These are phyloP conservation scores for Pinus tabuliformis DNA, from an alignment of 75 land plant genomes.

Conservation along the genomic window DNA sequence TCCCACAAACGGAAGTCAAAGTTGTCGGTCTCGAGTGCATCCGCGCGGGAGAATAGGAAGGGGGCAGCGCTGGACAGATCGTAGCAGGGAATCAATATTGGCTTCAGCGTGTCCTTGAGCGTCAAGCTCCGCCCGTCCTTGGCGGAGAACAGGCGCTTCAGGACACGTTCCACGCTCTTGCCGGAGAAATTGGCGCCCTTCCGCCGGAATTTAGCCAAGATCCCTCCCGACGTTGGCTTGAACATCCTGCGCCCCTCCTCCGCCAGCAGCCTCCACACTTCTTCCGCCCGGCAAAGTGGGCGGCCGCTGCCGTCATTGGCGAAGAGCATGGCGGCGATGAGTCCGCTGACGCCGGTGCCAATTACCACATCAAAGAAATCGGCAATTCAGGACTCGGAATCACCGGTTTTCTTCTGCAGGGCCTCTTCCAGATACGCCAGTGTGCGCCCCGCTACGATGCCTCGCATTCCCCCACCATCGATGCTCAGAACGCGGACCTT, in stretches of 20 bases:
- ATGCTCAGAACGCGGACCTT: slow-evolving; percentile 81
- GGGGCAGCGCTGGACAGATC: slow-evolving; percentile 68
- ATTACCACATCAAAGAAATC: slow-evolving; percentile 75
- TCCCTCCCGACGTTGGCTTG: neutral
- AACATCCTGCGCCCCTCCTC: slow-evolving; percentile 49
- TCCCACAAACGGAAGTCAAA: slow-evolving; percentile 73
- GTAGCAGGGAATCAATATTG: slow-evolving; percentile 75
- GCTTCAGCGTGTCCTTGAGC: slow-evolving; percentile 62
- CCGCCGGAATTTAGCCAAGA: slow-evolving; percentile 9
- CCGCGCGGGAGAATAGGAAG: slow-evolving; percentile 83
- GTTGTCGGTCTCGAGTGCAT: slow-evolving; percentile 72
- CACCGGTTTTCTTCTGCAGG: slow-evolving; percentile 61
- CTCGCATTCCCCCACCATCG: slow-evolving; percentile 78
- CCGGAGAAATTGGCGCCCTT: slow-evolving; percentile 14
- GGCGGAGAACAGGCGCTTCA: slow-evolving; percentile 44
- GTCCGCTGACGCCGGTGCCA: slow-evolving; percentile 79
- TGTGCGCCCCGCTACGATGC: slow-evolving; percentile 66
- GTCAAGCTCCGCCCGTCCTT: slow-evolving; percentile 16
- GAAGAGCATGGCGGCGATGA: slow-evolving; percentile 67
- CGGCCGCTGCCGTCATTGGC: slow-evolving; percentile 36
- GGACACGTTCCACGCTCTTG: slow-evolving; percentile 2
- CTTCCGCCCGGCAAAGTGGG: slow-evolving; percentile 46
- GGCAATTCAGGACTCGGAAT: slow-evolving; percentile 59
- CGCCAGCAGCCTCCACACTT: slow-evolving; percentile 65
- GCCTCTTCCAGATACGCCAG: slow-evolving; percentile 73